Evolutionary conservation across 257 asterid species (phyloP), one percentile per base, ranked within the genome.

Genomic region (Oldenlandia corymbosa): DNA sequence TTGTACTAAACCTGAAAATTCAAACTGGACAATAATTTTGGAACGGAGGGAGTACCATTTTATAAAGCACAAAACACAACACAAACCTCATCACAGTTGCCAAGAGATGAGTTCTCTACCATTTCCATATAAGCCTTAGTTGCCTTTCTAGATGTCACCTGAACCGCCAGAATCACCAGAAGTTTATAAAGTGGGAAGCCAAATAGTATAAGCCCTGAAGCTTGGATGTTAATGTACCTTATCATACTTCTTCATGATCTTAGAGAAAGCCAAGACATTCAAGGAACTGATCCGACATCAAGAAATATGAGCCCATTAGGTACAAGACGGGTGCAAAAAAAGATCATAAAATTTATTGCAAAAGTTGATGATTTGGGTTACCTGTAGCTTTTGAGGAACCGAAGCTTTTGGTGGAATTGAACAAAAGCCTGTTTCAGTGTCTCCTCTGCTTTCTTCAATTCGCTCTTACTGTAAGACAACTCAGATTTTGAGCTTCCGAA

Each of bases 241-340:
- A 66, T 90, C 93, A 63, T 87, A 87, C 83, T 90, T 90, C 91
- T 87, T 87, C 95, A 87, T 66, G 69, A 87, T 90, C 87, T 87
- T 90, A 45, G 95, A 85, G 74, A 84, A 80, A 45, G 97, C 96
- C 78, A 87, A 84, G 71, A 57, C 71, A 69, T 90, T 90, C 87
- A 90, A 71, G 82, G 85, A 90, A 75, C 97, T 87, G 81, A 30
- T n/a, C n/a, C n/a, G n/a, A n/a, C 36, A 67, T 36, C n/a, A 56
- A 62, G 52, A 60, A 37, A 18, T 10, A 0, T n/a, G n/a, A n/a
- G n/a, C n/a, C n/a, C n/a, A n/a, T n/a, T n/a, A n/a, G n/a, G n/a
- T n/a, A n/a, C n/a, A n/a, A n/a, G n/a, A n/a, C n/a, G n/a, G n/a
- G n/a, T n/a, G n/a, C n/a, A n/a, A n/a, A n/a, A n/a, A n/a, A n/a